Conservation (phyloP, 768 basidiomycete genomes). For the Termitomyces eurrhizus region DNA sequence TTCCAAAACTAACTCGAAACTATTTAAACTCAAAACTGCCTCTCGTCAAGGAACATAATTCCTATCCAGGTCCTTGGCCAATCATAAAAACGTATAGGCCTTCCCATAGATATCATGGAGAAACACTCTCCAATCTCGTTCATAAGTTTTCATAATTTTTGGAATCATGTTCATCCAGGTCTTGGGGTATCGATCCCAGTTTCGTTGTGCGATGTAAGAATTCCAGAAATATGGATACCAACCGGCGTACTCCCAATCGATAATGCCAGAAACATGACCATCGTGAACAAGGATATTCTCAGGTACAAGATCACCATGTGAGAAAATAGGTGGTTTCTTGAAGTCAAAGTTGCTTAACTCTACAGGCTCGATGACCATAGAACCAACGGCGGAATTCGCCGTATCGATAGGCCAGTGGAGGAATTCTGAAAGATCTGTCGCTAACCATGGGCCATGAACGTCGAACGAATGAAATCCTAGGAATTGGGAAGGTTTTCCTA, state of each 20-base stretch:
- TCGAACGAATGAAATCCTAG: not conserved
- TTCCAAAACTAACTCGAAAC: no score
- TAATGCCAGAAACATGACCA: not conserved
- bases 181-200: not conserved
- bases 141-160: not conserved
- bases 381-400: not conserved
- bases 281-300: constrained; percentile 2
- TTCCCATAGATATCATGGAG: not conserved
- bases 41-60: not conserved
- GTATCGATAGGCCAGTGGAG: not conserved
- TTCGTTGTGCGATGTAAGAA: not conserved
- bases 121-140: not conserved
- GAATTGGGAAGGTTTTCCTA: not conserved
- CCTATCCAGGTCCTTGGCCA: not conserved
- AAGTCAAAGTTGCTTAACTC: not conserved
- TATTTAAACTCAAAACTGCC: not conserved
- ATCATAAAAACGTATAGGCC: not conserved
- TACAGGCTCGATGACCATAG: not conserved
- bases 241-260: not conserved
- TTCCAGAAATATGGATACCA: constrained; percentile 2
- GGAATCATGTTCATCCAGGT: not conserved
- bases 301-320: constrained; percentile 1
- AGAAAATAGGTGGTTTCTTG: not conserved
- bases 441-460: constrained; percentile 1
- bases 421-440: not conserved